phyloP scores from a whole-genome alignment of 352 stramenopile species.

The Globisporangium canariense region DNA sequence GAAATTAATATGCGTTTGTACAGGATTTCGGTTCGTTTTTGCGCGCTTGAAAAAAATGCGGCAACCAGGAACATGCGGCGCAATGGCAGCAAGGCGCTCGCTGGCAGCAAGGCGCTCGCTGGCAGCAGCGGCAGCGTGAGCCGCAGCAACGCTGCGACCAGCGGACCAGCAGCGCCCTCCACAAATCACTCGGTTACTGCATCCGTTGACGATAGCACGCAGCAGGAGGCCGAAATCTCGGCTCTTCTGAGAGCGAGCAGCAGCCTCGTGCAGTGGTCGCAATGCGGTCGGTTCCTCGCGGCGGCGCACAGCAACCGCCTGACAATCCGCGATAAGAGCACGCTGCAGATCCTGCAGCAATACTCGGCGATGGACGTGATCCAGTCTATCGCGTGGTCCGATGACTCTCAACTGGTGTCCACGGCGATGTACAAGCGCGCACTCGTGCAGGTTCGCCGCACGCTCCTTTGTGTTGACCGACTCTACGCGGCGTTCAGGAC shows the following conservation, averaged over 20 bases:
- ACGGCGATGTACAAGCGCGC: constrained; percentile 65
- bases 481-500: background rate
- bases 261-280: constrained; percentile 69
- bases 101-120: background rate
- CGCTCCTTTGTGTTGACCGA: background rate
- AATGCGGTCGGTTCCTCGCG: constrained; percentile 53
- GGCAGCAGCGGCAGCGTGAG: background rate
- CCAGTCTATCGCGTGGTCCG: constrained; percentile 55
- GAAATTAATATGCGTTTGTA: background rate
- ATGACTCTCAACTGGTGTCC: constrained; percentile 63
- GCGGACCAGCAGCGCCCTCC: background rate
- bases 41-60: background rate
- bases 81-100: background rate
- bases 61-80: background rate
- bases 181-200: too few species aligned
- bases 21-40: constrained; percentile 1
- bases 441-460: constrained; percentile 43
- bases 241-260: constrained; percentile 41
- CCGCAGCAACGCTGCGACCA: background rate
- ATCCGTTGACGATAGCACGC: background rate
- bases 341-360: constrained; percentile 63
- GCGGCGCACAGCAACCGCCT: constrained; percentile 49
- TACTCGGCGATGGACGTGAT: constrained; percentile 54
- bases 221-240: constrained; percentile 43
- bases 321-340: constrained; percentile 44